These are phyloP conservation scores for Boletus huronensis DNA, from an alignment of 768 basidiomycete species.

Conservation along the genomic window DNA sequence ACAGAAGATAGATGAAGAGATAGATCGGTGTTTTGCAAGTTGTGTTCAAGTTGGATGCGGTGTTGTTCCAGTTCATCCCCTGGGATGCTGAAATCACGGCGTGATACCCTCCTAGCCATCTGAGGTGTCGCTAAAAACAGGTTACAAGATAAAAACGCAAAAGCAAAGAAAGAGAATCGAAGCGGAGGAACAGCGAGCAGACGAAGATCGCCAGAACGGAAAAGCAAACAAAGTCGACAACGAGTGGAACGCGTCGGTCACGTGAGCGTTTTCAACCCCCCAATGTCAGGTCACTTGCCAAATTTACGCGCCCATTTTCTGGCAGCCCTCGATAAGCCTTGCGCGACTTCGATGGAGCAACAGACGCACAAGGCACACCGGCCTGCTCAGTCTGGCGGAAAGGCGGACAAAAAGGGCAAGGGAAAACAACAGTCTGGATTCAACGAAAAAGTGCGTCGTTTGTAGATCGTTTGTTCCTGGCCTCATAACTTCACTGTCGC, in stretches of 20 bases:
- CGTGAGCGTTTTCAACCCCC: constrained; percentile 23
- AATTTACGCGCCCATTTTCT: constrained; percentile 7
- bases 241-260: constrained; percentile 26
- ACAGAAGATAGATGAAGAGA: constrained; percentile 66
- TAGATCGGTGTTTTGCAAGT: constrained; percentile 68
- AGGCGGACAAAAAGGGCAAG: constrained; percentile 76
- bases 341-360: constrained; percentile 52
- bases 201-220: background rate
- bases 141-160: constrained; percentile 13
- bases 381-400: constrained; percentile 64
- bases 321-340: background rate
- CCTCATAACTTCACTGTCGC: background rate
- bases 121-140: constrained; percentile 15
- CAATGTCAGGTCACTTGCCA: constrained; percentile 13
- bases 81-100: constrained; percentile 51
- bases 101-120: constrained; percentile 27
- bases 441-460: constrained; percentile 76
- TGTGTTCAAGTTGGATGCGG: constrained; percentile 76
- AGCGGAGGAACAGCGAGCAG: constrained; percentile 6
- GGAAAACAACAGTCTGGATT: constrained; percentile 68
- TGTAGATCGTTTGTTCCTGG: background rate
- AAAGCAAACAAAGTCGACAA: constrained; percentile 22
- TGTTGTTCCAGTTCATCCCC: constrained; percentile 74
- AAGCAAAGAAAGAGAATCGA: constrained; percentile 8
- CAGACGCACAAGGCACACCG: constrained; percentile 82